phyloP scores from a whole-genome alignment of 2,329 filamentous ascomycete species.

The Neobulgaria alba region DNA sequence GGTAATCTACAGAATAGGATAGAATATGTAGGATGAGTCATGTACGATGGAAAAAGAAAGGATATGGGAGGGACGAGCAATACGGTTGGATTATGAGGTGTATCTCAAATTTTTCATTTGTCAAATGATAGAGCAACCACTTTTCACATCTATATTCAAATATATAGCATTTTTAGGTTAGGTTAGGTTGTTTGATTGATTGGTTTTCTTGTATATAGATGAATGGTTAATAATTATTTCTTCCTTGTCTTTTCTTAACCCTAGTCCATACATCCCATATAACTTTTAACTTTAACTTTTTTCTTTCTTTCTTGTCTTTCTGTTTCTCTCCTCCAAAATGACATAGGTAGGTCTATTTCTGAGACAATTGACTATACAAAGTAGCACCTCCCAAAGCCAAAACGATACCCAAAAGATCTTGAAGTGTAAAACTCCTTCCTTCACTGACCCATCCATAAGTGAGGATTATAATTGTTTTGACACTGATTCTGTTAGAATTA shows the following conservation, averaged over 20 bases:
- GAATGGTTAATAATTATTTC: neutral
- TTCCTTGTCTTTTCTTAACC: too few species aligned
- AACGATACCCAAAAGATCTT: slow-evolving; percentile 35
- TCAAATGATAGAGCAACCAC: too few species aligned
- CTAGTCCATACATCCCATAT: too few species aligned
- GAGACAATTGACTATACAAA: slow-evolving; percentile 34
- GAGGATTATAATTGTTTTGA: slow-evolving; percentile 38
- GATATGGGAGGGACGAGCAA: too few species aligned
- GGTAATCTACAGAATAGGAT: neutral
- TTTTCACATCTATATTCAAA: too few species aligned
- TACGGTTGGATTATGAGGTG: too few species aligned
- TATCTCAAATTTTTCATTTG: too few species aligned
- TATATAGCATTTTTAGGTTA: neutral
- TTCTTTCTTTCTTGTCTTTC: neutral
- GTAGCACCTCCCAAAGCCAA: slow-evolving; percentile 37
- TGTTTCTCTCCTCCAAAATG: too few species aligned
- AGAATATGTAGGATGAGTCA: neutral
- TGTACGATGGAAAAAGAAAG: too few species aligned
- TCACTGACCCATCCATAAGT: slow-evolving; percentile 38
- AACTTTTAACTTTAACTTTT: too few species aligned
- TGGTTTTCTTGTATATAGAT: slow-evolving; percentile 2
- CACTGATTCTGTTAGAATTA: slow-evolving; percentile 22
- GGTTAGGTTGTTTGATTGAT: neutral
- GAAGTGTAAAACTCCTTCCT: slow-evolving; percentile 31
- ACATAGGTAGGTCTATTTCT: too few species aligned